Evolutionary conservation across 805 yeast genomes (phyloP).

Genomic region (Candida coleopterorum): DNA sequence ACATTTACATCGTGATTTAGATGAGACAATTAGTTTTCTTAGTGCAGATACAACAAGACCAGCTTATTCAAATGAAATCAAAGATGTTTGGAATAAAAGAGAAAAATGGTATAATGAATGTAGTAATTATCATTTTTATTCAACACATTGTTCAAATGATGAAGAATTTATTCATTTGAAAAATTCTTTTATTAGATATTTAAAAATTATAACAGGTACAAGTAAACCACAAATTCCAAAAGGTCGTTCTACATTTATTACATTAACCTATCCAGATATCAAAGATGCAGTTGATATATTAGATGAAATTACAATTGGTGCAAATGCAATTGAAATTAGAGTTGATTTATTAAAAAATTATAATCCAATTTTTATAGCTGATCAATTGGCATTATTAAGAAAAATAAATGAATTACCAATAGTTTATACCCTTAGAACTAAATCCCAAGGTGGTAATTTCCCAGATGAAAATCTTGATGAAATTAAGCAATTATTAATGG

Average conservation of each 20-base stretch:
- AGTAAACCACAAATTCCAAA: constrained; percentile 34
- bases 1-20: constrained; percentile 85
- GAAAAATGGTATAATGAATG: constrained; percentile 74
- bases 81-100: constrained; percentile 80
- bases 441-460: constrained; percentile 77
- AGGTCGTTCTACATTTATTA: constrained; percentile 61
- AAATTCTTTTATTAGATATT: constrained; percentile 53
- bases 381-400: constrained; percentile 69
- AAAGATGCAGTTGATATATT: constrained; percentile 41
- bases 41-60: constrained; percentile 82
- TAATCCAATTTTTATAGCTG: constrained; percentile 55
- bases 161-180: constrained; percentile 54
- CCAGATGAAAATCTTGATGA: constrained; percentile 50
- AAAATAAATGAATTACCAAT: constrained; percentile 65
- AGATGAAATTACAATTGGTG: constrained; percentile 57
- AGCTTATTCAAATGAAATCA: constrained; percentile 74
- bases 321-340: constrained; percentile 78
- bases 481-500: constrained; percentile 46
- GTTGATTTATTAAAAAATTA: constrained; percentile 62
- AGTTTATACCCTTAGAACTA: constrained; percentile 73
- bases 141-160: constrained; percentile 61
- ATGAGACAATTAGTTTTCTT: constrained; percentile 71
- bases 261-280: constrained; percentile 66
- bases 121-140: constrained; percentile 71
- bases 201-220: constrained; percentile 59